Conservation (phyloP, 768 basidiomycete genomes). For the Boletus rubroflammeus region DNA sequence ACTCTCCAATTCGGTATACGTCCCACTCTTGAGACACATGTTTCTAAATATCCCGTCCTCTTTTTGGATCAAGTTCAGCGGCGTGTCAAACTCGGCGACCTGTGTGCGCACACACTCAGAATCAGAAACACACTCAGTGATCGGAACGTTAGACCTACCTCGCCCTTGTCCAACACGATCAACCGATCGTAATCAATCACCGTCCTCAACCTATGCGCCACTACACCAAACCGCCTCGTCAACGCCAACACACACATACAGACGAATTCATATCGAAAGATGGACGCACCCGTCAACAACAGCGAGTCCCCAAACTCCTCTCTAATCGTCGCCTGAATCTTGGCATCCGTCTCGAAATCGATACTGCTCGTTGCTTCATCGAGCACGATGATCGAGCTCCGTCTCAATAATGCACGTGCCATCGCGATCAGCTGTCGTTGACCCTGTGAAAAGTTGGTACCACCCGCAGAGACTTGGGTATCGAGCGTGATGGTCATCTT, state of each 20-base stretch:
- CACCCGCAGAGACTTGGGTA: constrained; percentile 80
- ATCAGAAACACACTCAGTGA: not conserved
- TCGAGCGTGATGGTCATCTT: constrained; percentile 63
- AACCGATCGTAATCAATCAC: constrained; percentile 80
- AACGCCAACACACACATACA: not conserved
- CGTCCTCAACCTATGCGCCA: constrained; percentile 73
- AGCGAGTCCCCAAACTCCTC: constrained; percentile 78
- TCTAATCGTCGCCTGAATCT: constrained; percentile 85
- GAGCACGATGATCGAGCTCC: constrained; percentile 69
- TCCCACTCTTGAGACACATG: constrained; percentile 72
- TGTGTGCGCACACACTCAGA: not conserved
- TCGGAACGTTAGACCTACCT: constrained; percentile 15
- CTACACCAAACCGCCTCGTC: constrained; percentile 12
- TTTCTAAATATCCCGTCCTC: constrained; percentile 61
- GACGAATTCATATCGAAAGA: too few relatives aligned
- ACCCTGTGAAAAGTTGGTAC: constrained; percentile 89
- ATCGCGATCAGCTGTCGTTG: constrained; percentile 86
- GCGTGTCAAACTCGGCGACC: constrained; percentile 70
- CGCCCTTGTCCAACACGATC: constrained; percentile 62
- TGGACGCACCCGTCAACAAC: constrained; percentile 60
- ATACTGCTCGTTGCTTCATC: constrained; percentile 87
- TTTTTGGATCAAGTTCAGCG: constrained; percentile 60
- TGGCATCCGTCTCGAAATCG: constrained; percentile 83
- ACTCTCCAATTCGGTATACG: constrained; percentile 56
- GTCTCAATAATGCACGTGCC: constrained; percentile 74